A percentile compares a stretch with the other conserved stretches of the same genome.
Conservation (phyloP, 2,329 filamentous ascomycete species). For the Septoria petroselini region DNA sequence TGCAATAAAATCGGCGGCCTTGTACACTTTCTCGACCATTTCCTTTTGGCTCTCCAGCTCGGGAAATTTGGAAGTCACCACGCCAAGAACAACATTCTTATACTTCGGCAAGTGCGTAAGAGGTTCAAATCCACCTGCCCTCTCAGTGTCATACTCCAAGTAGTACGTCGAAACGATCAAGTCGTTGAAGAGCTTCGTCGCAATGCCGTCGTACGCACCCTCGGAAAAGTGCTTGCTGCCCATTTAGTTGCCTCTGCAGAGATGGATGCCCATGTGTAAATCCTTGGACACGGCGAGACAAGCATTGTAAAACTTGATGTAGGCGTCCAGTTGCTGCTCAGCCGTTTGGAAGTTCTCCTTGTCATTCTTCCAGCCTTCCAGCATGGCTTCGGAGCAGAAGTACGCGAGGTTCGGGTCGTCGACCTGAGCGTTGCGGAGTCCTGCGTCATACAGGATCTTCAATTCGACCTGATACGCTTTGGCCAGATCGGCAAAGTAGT, state of each 20-base stretch:
- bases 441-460: slow-evolving; percentile 46
- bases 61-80: slow-evolving; percentile 48
- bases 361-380: slow-evolving; percentile 66
- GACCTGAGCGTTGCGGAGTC: slow-evolving; percentile 49
- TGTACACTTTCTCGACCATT: slow-evolving; percentile 47
- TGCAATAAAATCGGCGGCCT: slow-evolving; percentile 63
- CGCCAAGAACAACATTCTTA: slow-evolving; percentile 49
- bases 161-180: slow-evolving; percentile 39
- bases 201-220: slow-evolving; percentile 49
- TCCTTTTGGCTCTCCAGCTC: slow-evolving; percentile 47
- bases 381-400: slow-evolving; percentile 71
- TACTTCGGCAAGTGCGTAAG: slow-evolving; percentile 45
- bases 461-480: slow-evolving; percentile 49
- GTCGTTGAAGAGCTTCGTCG: slow-evolving; percentile 38
- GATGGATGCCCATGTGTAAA: slow-evolving; percentile 73
- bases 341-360: slow-evolving; percentile 64
- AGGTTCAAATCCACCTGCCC: slow-evolving; percentile 49
- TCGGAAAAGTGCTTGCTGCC: slow-evolving; percentile 48
- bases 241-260: slow-evolving; percentile 58
- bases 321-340: slow-evolving; percentile 69
- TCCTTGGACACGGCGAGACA: slow-evolving; percentile 59
- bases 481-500: slow-evolving; percentile 49
- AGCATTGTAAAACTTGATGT: slow-evolving; percentile 75
- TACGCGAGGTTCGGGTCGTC: slow-evolving; percentile 53
- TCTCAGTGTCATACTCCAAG: slow-evolving; percentile 47